Evolutionary conservation across 148 eudicot species (phyloP), one percentile per base, ranked within the genome.

Genomic region (Nyssa sinensis): DNA sequence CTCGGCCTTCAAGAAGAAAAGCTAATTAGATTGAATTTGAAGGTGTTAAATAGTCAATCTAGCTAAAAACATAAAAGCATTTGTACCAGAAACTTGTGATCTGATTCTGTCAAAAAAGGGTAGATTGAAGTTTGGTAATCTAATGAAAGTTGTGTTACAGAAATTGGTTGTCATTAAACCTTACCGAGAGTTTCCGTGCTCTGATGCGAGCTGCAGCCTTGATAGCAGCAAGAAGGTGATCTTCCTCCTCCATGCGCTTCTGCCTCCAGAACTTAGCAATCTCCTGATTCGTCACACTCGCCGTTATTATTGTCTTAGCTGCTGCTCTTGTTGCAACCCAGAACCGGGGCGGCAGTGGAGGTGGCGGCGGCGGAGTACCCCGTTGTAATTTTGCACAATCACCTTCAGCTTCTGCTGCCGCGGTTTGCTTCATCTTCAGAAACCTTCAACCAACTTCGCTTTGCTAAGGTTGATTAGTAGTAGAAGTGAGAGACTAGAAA

Each of bases 181-280:
- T 49, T 85, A 88, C 92, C 32, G 92, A 79, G 79, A 92, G 81
- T 39, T 81, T 85, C n/a, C 75, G 83, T 30, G 89, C 88, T 62
- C 89, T 77, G 71, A 82, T 71, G 64, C 92, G 92, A 60, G 94
- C 97, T 49, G 88, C 92, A 59, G 97, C 90, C 79, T 92, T 92
- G 37, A 89, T 81, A 47, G 94, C 97, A 70, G 86, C 88, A 39
- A 81, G 78, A 25, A 89, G 84, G 80, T 92, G 97, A 23, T 92
- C 94, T 70, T 92, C 94, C 74, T 92, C 97, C 0, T 77, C 81
- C 77, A 77, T 74, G 28, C 84, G 84, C 79, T 83, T 88, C 73
- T 69, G 82, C 77, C 81, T 88, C 97, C 97, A 92, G 59, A 77
- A 92, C 67, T 62, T 78, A 29, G 90, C 94, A 29, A 92, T 92